Base-by-base conservation (phyloP, 345 rosid genomes). In the Melastoma malabathricum region DNA sequence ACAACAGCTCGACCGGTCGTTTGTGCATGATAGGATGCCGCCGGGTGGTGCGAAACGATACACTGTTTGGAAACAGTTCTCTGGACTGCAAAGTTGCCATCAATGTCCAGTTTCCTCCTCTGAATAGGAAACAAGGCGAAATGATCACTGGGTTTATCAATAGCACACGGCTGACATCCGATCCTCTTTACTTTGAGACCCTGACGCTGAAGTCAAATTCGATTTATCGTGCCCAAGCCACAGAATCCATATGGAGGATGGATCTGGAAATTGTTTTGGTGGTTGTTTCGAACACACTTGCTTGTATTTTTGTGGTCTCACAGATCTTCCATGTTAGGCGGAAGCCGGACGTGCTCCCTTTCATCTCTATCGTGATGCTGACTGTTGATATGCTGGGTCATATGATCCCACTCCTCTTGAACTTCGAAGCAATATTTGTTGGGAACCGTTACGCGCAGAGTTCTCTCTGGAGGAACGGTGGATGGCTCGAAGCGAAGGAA, bases 1-100 rank as follows among this genome's bases (percentile, higher is more conserved):
- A 90, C 59, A 68, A 78, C 69, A 58, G 64, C 29, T 65, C 73
- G 43, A 69, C 70, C 23, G 94, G 98, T 59, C 68, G 63, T 51
- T 65, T 90, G 53, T 90, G 98, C 66, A 81, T 90, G 98, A 64
- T 82, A 43, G 98, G 96, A 15, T 89, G 97, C 65, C 75, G 70
- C 55, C 56, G 58, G 13, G n/a, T 64, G 43, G 46, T 56, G 48
- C 56, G 60, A 52, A 54, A 63, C 13, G 53, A 56, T 61, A 48
- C 29, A 9, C 52, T 61, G 27, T 52, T 22, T 18, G 64, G 31
- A 56, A 54, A 64, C 54, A 56, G 57, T 27, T 61, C 77, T n/a
- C 34, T 64, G 34, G 96, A 89, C 60, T 86, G 98, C 57, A 64
- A 74, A 52, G 67, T 90, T 59, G 64, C 57, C 31, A 64, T 90